Conservation (phyloP, 2,329 filamentous ascomycete genomes). For the Grosmannia serpens region DNA sequence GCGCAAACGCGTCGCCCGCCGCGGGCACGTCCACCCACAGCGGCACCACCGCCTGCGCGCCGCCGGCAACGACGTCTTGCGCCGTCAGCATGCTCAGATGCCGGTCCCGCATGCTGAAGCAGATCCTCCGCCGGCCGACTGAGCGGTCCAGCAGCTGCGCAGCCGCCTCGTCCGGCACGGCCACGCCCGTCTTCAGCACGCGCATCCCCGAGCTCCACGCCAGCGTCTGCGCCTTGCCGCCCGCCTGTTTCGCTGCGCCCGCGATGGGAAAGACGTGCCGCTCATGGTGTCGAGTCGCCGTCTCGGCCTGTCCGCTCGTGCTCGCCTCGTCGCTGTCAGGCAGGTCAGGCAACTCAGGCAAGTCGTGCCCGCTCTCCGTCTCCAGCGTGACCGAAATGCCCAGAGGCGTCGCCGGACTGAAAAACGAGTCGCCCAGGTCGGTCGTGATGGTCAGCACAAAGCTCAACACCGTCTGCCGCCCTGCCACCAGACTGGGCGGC, state of each 20-base stretch:
- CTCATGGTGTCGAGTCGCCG: background rate
- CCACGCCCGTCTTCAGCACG: slow-evolving; percentile 24
- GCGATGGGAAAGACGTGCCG: slow-evolving; percentile 2
- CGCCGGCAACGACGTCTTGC: slow-evolving; percentile 12
- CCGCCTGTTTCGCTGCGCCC: background rate
- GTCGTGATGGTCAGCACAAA: slow-evolving; percentile 44
- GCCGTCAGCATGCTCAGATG: slow-evolving; percentile 12
- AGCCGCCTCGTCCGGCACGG: slow-evolving; percentile 10
- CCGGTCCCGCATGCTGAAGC: slow-evolving; percentile 4
- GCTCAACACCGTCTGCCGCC: slow-evolving; percentile 21
- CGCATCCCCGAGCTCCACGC: slow-evolving; percentile 22
- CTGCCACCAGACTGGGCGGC: slow-evolving; percentile 26
- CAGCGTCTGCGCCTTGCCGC: slow-evolving; percentile 1
- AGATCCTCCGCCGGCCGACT: background rate
- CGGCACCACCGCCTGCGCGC: slow-evolving; percentile 29
- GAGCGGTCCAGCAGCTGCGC: background rate
- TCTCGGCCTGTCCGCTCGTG: background rate
- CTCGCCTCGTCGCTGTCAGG: background rate
- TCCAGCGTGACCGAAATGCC: slow-evolving; percentile 24
- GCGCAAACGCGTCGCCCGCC: slow-evolving; percentile 1
- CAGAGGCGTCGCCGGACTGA: slow-evolving; percentile 33
- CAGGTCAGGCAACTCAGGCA: too few relatives aligned
- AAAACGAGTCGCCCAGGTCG: slow-evolving; percentile 44
- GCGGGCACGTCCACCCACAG: slow-evolving; percentile 25
- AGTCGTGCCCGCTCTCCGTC: background rate